phyloP scores from a whole-genome alignment of 192 early-diverging fungal species.

The Cetraspora pellucida region DNA sequence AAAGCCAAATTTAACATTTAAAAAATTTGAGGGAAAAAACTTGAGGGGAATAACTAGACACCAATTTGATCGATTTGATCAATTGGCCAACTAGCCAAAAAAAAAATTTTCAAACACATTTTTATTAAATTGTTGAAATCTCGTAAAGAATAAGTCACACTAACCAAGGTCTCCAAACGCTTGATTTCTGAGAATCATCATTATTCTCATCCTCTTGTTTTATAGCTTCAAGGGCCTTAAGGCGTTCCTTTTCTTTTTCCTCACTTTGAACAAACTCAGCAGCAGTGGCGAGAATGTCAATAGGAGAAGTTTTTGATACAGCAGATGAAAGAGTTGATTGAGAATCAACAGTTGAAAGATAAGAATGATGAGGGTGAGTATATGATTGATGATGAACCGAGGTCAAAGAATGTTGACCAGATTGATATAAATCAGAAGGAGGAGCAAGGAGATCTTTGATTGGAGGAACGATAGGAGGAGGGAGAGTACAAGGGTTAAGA shows the following conservation, averaged over 20 bases:
- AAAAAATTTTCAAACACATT: no score
- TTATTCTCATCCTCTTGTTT: background rate
- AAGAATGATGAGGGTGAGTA: background rate
- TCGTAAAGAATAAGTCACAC: background rate
- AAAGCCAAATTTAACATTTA: no score
- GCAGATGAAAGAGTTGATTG: no score
- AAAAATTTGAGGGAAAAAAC: no score
- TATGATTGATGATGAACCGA: background rate
- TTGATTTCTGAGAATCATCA: background rate
- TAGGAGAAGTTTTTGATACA: constrained; percentile 12
- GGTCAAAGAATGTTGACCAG: background rate
- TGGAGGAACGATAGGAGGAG: background rate
- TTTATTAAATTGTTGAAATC: no score
- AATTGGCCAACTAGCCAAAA: no score
- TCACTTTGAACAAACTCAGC: constrained; percentile 46
- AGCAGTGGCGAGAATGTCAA: constrained; percentile 45
- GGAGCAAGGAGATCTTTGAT: constrained; percentile 2
- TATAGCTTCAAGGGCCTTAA: background rate
- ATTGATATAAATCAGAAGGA: background rate
- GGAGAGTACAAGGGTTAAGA: background rate
- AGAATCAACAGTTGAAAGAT: no score
- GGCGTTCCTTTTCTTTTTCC: constrained; percentile 36
- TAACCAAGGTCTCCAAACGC: constrained; percentile 23
- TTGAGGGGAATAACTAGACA: no score
- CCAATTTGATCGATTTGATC: no score